These are phyloP conservation scores for Trichoderma oligosporum DNA, from an alignment of 2,329 filamentous ascomycete genomes.

Conservation along the genomic window DNA sequence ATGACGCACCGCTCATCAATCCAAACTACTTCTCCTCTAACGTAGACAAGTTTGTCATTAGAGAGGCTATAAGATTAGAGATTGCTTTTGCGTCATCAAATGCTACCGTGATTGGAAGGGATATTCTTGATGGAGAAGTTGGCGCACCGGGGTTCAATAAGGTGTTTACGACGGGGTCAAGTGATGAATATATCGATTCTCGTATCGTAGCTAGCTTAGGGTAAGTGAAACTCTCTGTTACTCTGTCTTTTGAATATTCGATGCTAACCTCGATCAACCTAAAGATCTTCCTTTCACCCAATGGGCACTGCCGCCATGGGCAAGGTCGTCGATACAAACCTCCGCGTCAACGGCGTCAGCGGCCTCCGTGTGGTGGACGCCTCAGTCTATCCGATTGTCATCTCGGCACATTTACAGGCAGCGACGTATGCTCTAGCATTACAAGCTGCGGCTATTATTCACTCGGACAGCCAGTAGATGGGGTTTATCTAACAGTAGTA, in stretches of 20 bases:
- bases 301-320: constrained; percentile 34
- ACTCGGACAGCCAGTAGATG: too few relatives aligned
- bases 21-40: constrained; percentile 32
- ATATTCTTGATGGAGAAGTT: constrained; percentile 26
- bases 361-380: constrained; percentile 40
- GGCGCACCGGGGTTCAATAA: constrained; percentile 23
- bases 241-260: too few relatives aligned
- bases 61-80: constrained; percentile 24
- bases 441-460: constrained; percentile 58
- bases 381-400: constrained; percentile 34
- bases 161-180: constrained; percentile 23
- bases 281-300: constrained; percentile 29
- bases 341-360: constrained; percentile 37
- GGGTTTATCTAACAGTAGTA: too few relatives aligned
- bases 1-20: constrained; percentile 27
- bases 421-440: constrained; percentile 55
- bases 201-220: constrained; percentile 21
- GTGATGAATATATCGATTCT: constrained; percentile 31
- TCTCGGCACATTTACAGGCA: constrained; percentile 41
- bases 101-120: constrained; percentile 21
- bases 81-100: constrained; percentile 24
- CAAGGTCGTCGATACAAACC: constrained; percentile 43
- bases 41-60: constrained; percentile 30
- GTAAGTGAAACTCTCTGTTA: neutral
- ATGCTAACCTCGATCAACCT: neutral